Evolutionary conservation across 495 filamentous ascomycete genomes (phyloP), one percentile per base, ranked within the genome.

Genomic region (Neurospora sp.): DNA sequence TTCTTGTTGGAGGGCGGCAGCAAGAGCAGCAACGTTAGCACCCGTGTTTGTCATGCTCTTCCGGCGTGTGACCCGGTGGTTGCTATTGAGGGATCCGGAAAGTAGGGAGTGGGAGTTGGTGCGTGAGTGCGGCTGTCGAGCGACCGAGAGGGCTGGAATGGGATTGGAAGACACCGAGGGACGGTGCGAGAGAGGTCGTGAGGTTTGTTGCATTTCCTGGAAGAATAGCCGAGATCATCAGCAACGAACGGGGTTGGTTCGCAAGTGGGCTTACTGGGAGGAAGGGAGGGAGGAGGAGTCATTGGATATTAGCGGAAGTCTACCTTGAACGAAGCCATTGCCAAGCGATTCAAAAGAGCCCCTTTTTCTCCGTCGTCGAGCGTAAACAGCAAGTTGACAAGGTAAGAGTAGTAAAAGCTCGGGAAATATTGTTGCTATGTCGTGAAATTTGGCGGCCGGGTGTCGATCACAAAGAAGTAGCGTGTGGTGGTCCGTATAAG

Each of bases 1-100:
- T 74, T 88, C 85, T 71, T 92, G 90, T 74, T 92, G 89, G 72
- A 92, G 86, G 9, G 79, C 79, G 4, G 93, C 91, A 39, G 92
- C 92, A 40, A 92, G 90, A 72, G 92, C 92, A 39, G 91, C 89
- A 71, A 83, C 83, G 82, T 93, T 96, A 79, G 89, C 87, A 39
- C 88, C 87, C 38, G 90, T 89, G 40, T 88, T 90, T 71, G 92
- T 93, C 75, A 94, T 94, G 83, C 94, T 97, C 89, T 98, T 99
- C 72, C 96, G 88, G 75, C 96, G 93, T 74, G 92, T 94, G 74
- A 99, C 89, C 71, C 96, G 93, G 81, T 97, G 91, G 80, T 87
- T 89, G 77, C 90, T 80, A 83, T 93, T 95, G 83, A 93, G 87
- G 44, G 93, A 89, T 70, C 80, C 79, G 69, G 79, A 79, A 77